These are phyloP conservation scores for Pichia norvegensis DNA, from an alignment of 1,139 yeast species.

Conservation along the genomic window DNA sequence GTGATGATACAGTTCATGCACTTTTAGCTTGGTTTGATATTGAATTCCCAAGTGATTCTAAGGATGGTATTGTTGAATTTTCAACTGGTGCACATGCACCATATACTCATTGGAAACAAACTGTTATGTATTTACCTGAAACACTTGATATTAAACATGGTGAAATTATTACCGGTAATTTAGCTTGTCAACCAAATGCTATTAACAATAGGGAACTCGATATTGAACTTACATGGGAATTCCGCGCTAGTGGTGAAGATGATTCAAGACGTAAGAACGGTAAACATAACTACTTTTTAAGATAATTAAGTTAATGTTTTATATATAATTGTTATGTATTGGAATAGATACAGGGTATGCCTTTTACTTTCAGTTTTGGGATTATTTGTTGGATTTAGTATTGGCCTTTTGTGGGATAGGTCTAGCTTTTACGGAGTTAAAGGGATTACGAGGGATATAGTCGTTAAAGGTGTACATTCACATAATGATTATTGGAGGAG, in stretches of 20 bases:
- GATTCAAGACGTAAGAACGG: constrained; percentile 49
- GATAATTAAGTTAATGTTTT: constrained; percentile 29
- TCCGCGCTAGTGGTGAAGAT: constrained; percentile 45
- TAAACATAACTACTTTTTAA: constrained; percentile 56
- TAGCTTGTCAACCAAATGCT: constrained; percentile 70
- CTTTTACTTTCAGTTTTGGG: neutral
- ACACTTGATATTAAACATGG: constrained; percentile 73
- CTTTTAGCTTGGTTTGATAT: constrained; percentile 93
- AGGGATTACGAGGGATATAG: constrained; percentile 20
- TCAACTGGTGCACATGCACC: constrained; percentile 78
- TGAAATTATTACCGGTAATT: constrained; percentile 62
- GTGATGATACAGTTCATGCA: constrained; percentile 82
- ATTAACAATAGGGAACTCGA: constrained; percentile 81
- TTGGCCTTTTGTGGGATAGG: neutral
- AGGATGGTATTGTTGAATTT: constrained; percentile 42
- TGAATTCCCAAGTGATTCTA: constrained; percentile 52
- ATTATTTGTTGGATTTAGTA: no score
- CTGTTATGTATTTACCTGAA: constrained; percentile 84
- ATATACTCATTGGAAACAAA: constrained; percentile 95
- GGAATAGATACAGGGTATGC: neutral
- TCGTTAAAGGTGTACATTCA: constrained; percentile 42
- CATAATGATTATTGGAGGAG: constrained; percentile 73
- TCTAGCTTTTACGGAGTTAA: constrained; percentile 4
- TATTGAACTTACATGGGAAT: constrained; percentile 54
- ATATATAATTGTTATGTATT: neutral